Evolutionary conservation across 2,329 filamentous ascomycete genomes (phyloP).

Genomic region (Colletotrichum lupini): DNA sequence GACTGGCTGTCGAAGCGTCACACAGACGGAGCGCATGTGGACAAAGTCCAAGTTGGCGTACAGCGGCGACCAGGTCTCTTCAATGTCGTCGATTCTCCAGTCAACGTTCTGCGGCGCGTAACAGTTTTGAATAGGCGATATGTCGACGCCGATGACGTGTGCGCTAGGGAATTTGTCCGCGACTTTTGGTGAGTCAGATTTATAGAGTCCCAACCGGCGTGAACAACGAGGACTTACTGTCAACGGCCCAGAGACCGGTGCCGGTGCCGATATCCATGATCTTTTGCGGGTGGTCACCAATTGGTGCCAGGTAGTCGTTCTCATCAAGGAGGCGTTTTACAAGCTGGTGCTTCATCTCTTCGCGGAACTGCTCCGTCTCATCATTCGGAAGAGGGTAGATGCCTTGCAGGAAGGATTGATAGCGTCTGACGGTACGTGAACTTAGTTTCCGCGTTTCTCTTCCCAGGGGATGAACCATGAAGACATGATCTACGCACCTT

Average conservation of each 20-base stretch:
- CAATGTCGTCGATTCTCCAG: constrained; percentile 61
- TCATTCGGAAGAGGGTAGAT: constrained; percentile 65
- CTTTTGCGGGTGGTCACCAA: constrained; percentile 57
- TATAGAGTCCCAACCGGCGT: background rate
- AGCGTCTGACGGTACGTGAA: constrained; percentile 50
- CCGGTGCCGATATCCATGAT: constrained; percentile 63
- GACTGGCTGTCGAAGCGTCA: constrained; percentile 62
- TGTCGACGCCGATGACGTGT: constrained; percentile 56
- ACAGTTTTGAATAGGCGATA: constrained; percentile 56
- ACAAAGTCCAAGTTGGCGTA: constrained; percentile 61
- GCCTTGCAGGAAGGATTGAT: constrained; percentile 58
- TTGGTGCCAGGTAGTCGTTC: constrained; percentile 54
- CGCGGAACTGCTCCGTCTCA: constrained; percentile 60
- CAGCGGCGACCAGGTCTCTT: constrained; percentile 46
- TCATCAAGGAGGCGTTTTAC: constrained; percentile 59
- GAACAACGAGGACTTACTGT: constrained; percentile 47
- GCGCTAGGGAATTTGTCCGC: constrained; percentile 58
- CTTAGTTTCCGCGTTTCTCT: constrained; percentile 5
- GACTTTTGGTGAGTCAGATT: constrained; percentile 44
- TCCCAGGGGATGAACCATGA: background rate
- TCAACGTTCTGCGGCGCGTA: constrained; percentile 67
- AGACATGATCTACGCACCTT: constrained; percentile 26
- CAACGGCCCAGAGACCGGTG: constrained; percentile 67
- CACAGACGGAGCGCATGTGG: constrained; percentile 62
- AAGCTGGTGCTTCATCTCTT: constrained; percentile 60